Conservation (phyloP, 257 asterid genomes). For the Thymus quinquecostatus region DNA sequence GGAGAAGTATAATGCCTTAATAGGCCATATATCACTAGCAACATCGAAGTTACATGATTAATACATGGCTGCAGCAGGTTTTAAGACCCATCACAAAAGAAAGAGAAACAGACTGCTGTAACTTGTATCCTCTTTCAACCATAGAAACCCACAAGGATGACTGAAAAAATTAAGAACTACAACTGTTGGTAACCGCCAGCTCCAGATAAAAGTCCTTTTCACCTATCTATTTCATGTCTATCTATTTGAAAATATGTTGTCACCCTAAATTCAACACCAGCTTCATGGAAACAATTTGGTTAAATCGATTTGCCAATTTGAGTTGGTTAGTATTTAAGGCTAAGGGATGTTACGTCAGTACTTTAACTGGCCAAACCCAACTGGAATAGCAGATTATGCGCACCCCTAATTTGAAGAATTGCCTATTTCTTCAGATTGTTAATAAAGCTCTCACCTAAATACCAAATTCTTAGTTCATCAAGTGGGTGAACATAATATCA, state of each 20-base stretch:
- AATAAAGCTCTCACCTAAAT: background rate
- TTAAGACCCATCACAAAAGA: background rate
- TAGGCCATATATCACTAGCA: background rate
- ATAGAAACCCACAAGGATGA: background rate
- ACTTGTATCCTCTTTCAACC: background rate
- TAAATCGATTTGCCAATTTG: no score
- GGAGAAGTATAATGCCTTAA: background rate
- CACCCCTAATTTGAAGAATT: no score
- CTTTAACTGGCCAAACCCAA: no score
- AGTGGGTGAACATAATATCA: background rate
- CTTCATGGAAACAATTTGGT: no score
- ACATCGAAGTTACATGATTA: background rate
- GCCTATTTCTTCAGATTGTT: background rate
- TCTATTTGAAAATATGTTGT: background rate
- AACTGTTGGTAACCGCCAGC: background rate
- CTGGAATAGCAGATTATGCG: no score
- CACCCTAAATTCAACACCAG: no score
- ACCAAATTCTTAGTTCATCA: background rate
- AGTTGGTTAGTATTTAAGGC: no score
- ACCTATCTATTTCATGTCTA: background rate
- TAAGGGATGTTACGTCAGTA: no score
- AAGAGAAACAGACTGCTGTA: background rate
- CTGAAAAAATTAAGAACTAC: background rate
- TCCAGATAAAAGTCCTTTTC: background rate
- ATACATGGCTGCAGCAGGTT: constrained; percentile 1